Base-by-base conservation (phyloP, 768 basidiomycete genomes). In the Pluteus cervinus region DNA sequence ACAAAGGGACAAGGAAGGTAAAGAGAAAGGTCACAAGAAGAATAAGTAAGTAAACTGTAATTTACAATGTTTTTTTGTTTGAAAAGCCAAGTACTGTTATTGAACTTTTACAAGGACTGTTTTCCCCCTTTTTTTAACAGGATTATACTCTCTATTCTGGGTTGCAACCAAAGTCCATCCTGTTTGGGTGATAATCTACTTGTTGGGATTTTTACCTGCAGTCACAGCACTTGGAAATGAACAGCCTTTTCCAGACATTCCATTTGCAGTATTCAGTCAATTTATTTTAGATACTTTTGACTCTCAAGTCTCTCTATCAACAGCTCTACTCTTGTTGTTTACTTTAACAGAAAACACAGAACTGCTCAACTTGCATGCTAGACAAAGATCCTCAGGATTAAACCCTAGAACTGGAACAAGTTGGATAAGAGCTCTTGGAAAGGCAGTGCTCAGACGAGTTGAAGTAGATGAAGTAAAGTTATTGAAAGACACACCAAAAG, bases 201-300 rank as follows among this genome's bases (percentile, higher is more conserved):
- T 25, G 5, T 23, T 23, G 22, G 15, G n/a, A 15, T 21, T 4
- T 36, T 5, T 23, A 4, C 24, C 22, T 7, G 36, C 20, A 17
- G 3, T 17, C 29, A 16, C 36, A 25, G 36, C 36, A 36, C n/a
- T 18, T 6, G 21, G n/a, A 28, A 28, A 23, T n/a, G 17, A 41
- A 15, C 10, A 17, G 28, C 23, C 40, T 24, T 42, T 42, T 15
- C 41, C 36, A 17, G 36, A 42, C 25, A 25, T 42, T 2, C 16
- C 29, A 20, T 42, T 37, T 29, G 32, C 18, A 16, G 34, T 24
- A 4, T 39, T 39, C 30, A 32, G 11, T 15, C 24, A 31, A 32
- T 39, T 39, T 39, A 15, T 39, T 32, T 26, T 29, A 11, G 7
- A 38, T 5, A 11, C 26, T 14, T 38, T 38, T 18, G 29, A 15